These are phyloP conservation scores for Cucurbita pepo DNA, from an alignment of 306 rosid genomes.

Conservation along the genomic window DNA sequence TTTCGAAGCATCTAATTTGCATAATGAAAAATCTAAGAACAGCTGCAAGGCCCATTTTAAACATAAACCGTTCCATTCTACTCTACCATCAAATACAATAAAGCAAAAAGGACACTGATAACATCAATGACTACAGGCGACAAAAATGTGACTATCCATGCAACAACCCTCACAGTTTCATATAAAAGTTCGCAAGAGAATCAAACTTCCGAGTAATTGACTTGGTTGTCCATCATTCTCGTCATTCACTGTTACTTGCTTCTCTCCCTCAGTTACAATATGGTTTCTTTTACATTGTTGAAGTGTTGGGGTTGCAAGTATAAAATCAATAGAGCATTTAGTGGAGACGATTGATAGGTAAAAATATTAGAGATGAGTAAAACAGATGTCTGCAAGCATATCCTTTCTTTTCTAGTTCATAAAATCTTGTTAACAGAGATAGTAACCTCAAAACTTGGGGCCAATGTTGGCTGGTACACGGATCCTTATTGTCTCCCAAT, in stretches of 20 bases:
- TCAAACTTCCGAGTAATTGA: not conserved
- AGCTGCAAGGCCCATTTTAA: not conserved
- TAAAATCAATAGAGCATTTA: not conserved
- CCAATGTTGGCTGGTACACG: not conserved
- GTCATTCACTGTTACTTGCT: not conserved
- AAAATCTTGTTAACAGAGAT: not conserved
- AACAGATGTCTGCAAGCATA: not conserved
- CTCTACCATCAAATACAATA: not conserved
- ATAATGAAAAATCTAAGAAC: not conserved
- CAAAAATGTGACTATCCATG: not conserved
- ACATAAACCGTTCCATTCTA: not conserved
- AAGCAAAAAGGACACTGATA: not conserved
- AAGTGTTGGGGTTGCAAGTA: not conserved
- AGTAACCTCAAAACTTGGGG: not conserved
- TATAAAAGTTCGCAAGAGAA: not conserved
- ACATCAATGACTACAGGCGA: not conserved
- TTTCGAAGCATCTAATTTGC: not conserved
- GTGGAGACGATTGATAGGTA: not conserved
- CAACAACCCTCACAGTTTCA: not conserved
- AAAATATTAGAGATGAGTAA: not conserved
- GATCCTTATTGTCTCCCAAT: not conserved
- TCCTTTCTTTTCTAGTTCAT: not conserved
- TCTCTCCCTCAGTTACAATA: not conserved
- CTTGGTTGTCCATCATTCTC: not conserved
- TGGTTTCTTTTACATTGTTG: not conserved